A percentile compares a stretch with the other conserved stretches of the same genome.
phyloP scores from a whole-genome alignment of 768 basidiomycete species.

The Hygrophoropsis aurantiaca region DNA sequence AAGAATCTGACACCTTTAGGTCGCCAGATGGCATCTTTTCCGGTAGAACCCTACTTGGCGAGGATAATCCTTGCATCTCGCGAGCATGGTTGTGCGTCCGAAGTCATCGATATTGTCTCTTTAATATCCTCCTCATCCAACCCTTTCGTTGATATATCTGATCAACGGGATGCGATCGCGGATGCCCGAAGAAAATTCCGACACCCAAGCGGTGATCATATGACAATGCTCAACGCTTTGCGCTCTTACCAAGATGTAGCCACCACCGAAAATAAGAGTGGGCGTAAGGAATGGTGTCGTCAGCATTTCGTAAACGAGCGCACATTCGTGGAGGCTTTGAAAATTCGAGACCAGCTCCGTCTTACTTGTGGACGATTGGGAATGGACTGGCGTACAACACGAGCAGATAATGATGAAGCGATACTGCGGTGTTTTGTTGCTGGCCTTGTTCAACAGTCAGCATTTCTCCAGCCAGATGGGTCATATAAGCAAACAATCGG shows the following conservation, averaged over 20 bases:
- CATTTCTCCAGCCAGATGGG: slow-evolving; percentile 82
- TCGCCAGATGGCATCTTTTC: slow-evolving; percentile 84
- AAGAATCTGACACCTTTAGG: slow-evolving; percentile 73
- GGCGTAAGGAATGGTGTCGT: slow-evolving; percentile 75
- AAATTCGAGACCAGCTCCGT: slow-evolving; percentile 79
- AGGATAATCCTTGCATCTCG: slow-evolving; percentile 80
- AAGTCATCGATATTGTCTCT: slow-evolving; percentile 84
- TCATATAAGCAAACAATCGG: slow-evolving; percentile 84
- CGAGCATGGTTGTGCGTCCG: slow-evolving; percentile 67
- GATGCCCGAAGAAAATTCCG: slow-evolving; percentile 77
- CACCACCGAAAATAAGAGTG: slow-evolving; percentile 43
- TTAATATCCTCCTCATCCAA: slow-evolving; percentile 79
- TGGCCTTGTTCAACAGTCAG: slow-evolving; percentile 82
- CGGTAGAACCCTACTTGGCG: slow-evolving; percentile 84
- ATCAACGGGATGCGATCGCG: slow-evolving; percentile 70
- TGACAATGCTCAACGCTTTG: slow-evolving; percentile 85
- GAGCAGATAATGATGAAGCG: slow-evolving; percentile 64
- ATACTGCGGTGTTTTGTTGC: slow-evolving; percentile 71
- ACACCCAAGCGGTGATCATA: slow-evolving; percentile 86
- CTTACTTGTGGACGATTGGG: slow-evolving; percentile 58
- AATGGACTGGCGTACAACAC: slow-evolving; percentile 59
- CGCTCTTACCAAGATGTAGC: slow-evolving; percentile 76
- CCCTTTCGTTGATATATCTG: slow-evolving; percentile 75
- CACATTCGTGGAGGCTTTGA: slow-evolving; percentile 72
- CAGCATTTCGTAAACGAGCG: slow-evolving; percentile 82